Percentiles rank a stretch among this genome's conserved stretches.
Evolutionary conservation across 257 asterid genomes (phyloP).

Genomic region (Fraxinus cuspidata): DNA sequence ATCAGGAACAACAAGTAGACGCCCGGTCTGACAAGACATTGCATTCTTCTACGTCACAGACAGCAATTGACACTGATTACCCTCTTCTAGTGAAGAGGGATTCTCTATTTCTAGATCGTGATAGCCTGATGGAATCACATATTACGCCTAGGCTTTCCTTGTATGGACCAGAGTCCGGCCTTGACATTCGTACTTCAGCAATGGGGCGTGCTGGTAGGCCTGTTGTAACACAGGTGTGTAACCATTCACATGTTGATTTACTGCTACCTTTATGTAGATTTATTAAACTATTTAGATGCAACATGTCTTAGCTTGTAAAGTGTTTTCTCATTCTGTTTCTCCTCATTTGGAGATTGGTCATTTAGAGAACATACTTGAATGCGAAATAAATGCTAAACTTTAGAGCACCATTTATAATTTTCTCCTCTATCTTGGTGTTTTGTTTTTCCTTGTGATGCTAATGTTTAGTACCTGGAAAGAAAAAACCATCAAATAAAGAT

Average conservation of each 20-base stretch:
- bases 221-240: slow-evolving; percentile 76
- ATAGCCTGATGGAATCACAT: slow-evolving; percentile 54
- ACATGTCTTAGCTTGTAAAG: neutral
- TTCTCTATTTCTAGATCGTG: slow-evolving; percentile 52
- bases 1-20: slow-evolving; percentile 65
- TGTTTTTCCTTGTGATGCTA: neutral
- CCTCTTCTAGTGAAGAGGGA: slow-evolving; percentile 61
- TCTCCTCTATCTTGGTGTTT: neutral
- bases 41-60: slow-evolving; percentile 41
- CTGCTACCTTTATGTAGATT: neutral
- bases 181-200: slow-evolving; percentile 55
- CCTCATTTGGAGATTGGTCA: neutral
- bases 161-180: slow-evolving; percentile 63
- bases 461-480: neutral
- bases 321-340: neutral
- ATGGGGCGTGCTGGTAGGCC: slow-evolving; percentile 60
- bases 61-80: slow-evolving; percentile 49
- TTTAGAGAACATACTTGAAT: neutral
- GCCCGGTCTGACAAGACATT: slow-evolving; percentile 60
- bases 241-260: slow-evolving; percentile 10
- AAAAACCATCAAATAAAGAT: neutral
- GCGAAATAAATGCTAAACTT: neutral
- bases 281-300: neutral
- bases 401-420: neutral
- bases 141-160: slow-evolving; percentile 46